phyloP scores from a whole-genome alignment of 2,329 filamentous ascomycete genomes.

The Furcasterigmium furcatum region DNA sequence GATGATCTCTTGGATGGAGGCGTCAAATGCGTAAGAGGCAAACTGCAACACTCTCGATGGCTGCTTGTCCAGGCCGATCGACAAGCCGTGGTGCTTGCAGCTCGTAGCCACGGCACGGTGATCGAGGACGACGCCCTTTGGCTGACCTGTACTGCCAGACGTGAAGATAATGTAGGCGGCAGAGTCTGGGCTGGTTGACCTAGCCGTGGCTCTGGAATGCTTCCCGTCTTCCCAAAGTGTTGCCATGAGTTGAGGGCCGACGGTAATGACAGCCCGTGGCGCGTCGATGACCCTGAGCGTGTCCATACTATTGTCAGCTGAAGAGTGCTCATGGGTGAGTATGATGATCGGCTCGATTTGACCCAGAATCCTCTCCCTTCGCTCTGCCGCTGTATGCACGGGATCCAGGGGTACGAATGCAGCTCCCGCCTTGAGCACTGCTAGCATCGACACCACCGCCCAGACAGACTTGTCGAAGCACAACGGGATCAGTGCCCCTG shows the following conservation, averaged over 20 bases:
- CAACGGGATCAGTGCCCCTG: neutral
- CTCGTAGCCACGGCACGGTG: slow-evolving; percentile 16
- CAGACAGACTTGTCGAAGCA: slow-evolving; percentile 10
- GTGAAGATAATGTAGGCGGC: slow-evolving; percentile 29
- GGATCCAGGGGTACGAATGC: neutral
- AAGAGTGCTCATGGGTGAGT: too few relatives aligned
- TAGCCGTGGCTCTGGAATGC: neutral
- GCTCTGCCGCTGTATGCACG: too few relatives aligned
- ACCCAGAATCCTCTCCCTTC: neutral
- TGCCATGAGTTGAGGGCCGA: slow-evolving; percentile 1
- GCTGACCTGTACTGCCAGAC: slow-evolving; percentile 43
- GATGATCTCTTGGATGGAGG: slow-evolving; percentile 29
- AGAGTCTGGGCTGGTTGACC: slow-evolving; percentile 5
- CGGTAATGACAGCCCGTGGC: too few relatives aligned
- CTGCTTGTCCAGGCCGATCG: neutral
- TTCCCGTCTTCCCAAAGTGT: neutral
- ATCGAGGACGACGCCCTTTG: slow-evolving; percentile 40
- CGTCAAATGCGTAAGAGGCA: slow-evolving; percentile 34
- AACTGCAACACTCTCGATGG: slow-evolving; percentile 16
- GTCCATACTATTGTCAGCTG: too few relatives aligned
- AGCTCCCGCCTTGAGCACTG: slow-evolving; percentile 5
- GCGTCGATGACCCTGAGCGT: too few relatives aligned
- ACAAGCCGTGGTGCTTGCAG: slow-evolving; percentile 10
- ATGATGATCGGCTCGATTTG: slow-evolving; percentile 3
- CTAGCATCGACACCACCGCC: slow-evolving; percentile 6